phyloP scores from a whole-genome alignment of 2,329 filamentous ascomycete genomes.

The Capronia americana region DNA sequence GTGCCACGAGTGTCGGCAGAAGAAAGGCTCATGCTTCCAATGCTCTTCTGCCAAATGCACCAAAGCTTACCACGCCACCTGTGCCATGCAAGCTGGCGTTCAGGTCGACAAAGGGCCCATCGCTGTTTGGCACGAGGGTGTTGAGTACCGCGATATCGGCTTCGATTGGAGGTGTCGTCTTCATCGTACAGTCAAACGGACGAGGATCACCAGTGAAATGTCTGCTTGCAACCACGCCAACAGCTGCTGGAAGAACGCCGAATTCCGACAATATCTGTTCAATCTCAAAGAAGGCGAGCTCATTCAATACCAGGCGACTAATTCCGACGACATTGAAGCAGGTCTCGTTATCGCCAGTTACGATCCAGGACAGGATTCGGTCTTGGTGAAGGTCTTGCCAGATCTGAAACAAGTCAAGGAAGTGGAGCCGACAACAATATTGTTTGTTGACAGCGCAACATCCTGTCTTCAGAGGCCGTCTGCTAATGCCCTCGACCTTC shows the following conservation, averaged over 20 bases:
- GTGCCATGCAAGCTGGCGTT: conserved; percentile 88
- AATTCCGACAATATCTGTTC: conserved; percentile 66
- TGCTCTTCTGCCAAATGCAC: conserved; percentile 95
- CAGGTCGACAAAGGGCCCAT: conserved; percentile 87
- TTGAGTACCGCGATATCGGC: conserved; percentile 87
- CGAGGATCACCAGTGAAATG: conserved; percentile 71
- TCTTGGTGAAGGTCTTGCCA: conserved; percentile 79
- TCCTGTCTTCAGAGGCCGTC: conserved; percentile 54
- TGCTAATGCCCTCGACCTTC: conserved; percentile 54
- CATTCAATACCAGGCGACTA: conserved; percentile 83
- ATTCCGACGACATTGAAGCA: conserved; percentile 80
- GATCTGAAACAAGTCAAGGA: conserved; percentile 73
- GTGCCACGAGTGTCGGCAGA: conserved; percentile 92
- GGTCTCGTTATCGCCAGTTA: conserved; percentile 83
- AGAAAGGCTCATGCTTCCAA: conserved; percentile 95
- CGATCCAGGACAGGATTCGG: conserved; percentile 72
- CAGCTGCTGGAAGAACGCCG: conserved; percentile 37
- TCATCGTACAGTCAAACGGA: conserved; percentile 85
- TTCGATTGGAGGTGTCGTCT: conserved; percentile 95
- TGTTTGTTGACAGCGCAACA: conserved; percentile 57
- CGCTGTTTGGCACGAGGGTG: conserved; percentile 85
- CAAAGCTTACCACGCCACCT: conserved; percentile 92
- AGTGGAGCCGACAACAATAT: conserved; percentile 63
- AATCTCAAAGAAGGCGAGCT: conserved; percentile 74
- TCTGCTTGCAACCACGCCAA: conserved; percentile 59